These are phyloP conservation scores for Protomyces pachydermus DNA, from an alignment of 1,139 yeast species.

Conservation along the genomic window DNA sequence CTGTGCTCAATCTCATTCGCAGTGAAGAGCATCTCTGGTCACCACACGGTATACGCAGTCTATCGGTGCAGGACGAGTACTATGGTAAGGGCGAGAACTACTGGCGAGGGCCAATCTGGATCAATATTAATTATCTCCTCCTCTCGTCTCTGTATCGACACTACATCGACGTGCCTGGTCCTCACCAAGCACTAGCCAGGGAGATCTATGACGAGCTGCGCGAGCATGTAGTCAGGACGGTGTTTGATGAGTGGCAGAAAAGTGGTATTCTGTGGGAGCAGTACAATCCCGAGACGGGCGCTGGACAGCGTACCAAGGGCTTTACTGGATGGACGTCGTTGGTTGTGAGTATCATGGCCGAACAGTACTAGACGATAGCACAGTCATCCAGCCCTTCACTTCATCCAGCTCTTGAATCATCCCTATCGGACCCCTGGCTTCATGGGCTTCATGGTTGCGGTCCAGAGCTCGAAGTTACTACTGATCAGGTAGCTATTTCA, in stretches of 20 bases:
- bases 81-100: slow-evolving; percentile 83
- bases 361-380: slow-evolving; percentile 21
- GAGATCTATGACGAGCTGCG: slow-evolving; percentile 57
- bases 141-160: slow-evolving; percentile 58
- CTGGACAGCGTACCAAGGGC: slow-evolving; percentile 76
- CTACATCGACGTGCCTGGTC: slow-evolving; percentile 33
- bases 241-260: slow-evolving; percentile 59
- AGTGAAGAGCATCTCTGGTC: slow-evolving; percentile 77
- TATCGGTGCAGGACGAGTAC: slow-evolving; percentile 60
- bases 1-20: slow-evolving; percentile 53
- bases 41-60: slow-evolving; percentile 71
- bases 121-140: slow-evolving; percentile 78
- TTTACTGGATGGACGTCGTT: slow-evolving; percentile 93
- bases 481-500: too few relatives aligned
- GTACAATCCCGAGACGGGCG: slow-evolving; percentile 72
- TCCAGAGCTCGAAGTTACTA: too few relatives aligned
- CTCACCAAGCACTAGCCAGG: slow-evolving; percentile 43
- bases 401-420: not conserved
- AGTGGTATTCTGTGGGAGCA: slow-evolving; percentile 86
- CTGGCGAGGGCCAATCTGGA: slow-evolving; percentile 96
- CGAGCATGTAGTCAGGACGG: slow-evolving; percentile 60
- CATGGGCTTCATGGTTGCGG: too few relatives aligned
- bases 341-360: slow-evolving; percentile 65
- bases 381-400: not conserved
- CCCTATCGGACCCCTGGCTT: not conserved